These are phyloP conservation scores for Xylaria arbuscula DNA, from an alignment of 2,329 filamentous ascomycete species.

Conservation along the genomic window DNA sequence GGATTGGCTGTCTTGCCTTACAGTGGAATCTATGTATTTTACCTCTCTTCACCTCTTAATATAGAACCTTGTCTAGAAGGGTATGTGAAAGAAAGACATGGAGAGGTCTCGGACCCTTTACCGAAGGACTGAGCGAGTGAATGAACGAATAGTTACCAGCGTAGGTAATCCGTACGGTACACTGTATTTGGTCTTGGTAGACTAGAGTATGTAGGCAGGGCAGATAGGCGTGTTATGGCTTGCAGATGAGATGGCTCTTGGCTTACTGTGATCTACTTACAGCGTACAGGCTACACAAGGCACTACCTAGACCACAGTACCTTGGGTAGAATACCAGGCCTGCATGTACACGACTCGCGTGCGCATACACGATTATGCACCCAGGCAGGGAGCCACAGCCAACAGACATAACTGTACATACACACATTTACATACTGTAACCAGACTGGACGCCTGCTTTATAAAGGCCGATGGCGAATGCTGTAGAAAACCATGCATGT, in stretches of 20 bases:
- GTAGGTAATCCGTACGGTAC: conserved; percentile 4
- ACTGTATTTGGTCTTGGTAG: background rate
- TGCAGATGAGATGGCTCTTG: conserved; percentile 14
- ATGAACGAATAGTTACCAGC: too few species aligned
- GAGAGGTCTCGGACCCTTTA: conserved; percentile 16
- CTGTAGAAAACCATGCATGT: conserved; percentile 4
- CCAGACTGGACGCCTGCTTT: background rate
- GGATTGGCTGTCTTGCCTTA: background rate
- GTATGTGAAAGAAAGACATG: background rate
- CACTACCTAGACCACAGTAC: background rate
- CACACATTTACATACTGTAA: too few species aligned
- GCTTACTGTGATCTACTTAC: conserved; percentile 26
- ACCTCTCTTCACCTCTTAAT: background rate
- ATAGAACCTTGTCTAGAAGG: conserved; percentile 13
- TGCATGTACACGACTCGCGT: conserved; percentile 7
- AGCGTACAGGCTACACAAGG: background rate
- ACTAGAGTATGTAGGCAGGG: background rate
- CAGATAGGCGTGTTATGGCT: conserved; percentile 14
- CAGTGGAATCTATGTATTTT: background rate
- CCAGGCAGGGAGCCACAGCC: conserved; percentile 9
- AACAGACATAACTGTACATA: conserved; percentile 6
- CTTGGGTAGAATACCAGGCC: background rate
- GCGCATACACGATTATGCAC: conserved; percentile 19
- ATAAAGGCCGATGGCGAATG: background rate
- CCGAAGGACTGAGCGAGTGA: too few species aligned